These are phyloP conservation scores for Salisapilia sapeloensis DNA, from an alignment of 352 stramenopile genomes.

Conservation along the genomic window DNA sequence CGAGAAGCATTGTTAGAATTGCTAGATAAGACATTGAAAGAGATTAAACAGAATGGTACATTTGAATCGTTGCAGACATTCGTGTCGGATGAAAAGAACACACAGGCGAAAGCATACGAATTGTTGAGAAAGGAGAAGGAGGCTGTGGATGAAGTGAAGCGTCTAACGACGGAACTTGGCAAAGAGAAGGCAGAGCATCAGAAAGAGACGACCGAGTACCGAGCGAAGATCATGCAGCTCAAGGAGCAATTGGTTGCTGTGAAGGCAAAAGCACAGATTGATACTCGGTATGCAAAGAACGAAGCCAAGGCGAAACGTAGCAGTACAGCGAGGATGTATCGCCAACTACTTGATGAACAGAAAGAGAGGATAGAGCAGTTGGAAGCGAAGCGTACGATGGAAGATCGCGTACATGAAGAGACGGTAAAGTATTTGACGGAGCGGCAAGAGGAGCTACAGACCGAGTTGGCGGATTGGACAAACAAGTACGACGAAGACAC, in stretches of 20 bases:
- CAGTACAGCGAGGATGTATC: constrained; percentile 58
- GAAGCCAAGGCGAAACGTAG: constrained; percentile 76
- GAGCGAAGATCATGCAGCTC: constrained; percentile 43
- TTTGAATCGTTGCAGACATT: constrained; percentile 63
- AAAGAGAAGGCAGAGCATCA: constrained; percentile 65
- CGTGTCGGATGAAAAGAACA: constrained; percentile 60
- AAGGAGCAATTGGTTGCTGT: constrained; percentile 74
- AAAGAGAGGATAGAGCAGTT: constrained; percentile 49
- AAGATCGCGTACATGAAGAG: constrained; percentile 60
- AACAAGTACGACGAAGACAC: constrained; percentile 68
- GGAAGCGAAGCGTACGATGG: constrained; percentile 32
- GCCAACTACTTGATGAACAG: constrained; percentile 66
- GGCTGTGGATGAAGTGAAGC: constrained; percentile 75
- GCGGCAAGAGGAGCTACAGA: constrained; percentile 51
- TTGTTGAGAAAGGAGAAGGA: constrained; percentile 78
- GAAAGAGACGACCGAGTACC: constrained; percentile 55
- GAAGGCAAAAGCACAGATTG: constrained; percentile 73
- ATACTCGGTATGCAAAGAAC: constrained; percentile 61
- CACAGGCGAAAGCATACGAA: constrained; percentile 55
- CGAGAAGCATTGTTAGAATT: constrained; percentile 66
- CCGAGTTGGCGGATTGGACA: constrained; percentile 52
- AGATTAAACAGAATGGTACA: constrained; percentile 58
- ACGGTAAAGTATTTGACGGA: constrained; percentile 63
- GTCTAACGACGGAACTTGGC: constrained; percentile 59
- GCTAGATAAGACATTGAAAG: constrained; percentile 29